These are phyloP conservation scores for Cylindrotheca closterium DNA, from an alignment of 108 stramenopile species.

Conservation along the genomic window DNA sequence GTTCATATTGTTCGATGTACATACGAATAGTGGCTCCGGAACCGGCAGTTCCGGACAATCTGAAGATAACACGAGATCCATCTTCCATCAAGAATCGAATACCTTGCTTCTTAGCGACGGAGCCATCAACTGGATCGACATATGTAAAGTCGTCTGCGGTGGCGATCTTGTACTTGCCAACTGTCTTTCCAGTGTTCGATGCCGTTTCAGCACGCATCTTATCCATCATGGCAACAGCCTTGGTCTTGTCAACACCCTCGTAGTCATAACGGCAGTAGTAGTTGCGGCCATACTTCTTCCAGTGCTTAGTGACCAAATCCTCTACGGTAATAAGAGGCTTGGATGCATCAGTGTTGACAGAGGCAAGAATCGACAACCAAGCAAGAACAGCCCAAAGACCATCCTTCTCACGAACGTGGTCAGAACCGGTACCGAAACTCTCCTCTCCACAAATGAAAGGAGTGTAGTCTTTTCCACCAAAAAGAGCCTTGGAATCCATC, in stretches of 20 bases:
- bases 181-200: slow-evolving; percentile 66
- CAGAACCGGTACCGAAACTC: slow-evolving; percentile 97
- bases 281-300: slow-evolving; percentile 96
- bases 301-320: slow-evolving; percentile 94
- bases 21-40: slow-evolving; percentile 99
- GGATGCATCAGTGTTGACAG: slow-evolving; percentile 69
- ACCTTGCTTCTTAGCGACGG: slow-evolving; percentile 89
- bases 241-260: slow-evolving; percentile 90
- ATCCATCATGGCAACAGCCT: slow-evolving; percentile 92
- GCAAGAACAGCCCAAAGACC: slow-evolving; percentile 99
- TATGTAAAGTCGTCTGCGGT: slow-evolving; percentile 96
- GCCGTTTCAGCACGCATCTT: slow-evolving; percentile 82
- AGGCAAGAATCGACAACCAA: slow-evolving; percentile 95
- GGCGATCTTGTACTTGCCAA: slow-evolving; percentile 85
- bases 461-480: slow-evolving; percentile 90
- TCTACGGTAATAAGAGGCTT: slow-evolving; percentile 93
- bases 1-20: slow-evolving; percentile 99
- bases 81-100: slow-evolving; percentile 94
- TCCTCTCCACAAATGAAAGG: slow-evolving; percentile 99
- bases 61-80: slow-evolving; percentile 97
- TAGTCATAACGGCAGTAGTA: slow-evolving; percentile 99
- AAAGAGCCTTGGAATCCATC: slow-evolving; percentile 97
- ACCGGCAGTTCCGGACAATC: slow-evolving; percentile 97
- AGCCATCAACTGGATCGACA: slow-evolving; percentile 96
- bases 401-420: slow-evolving; percentile 99